A percentile compares a stretch with the other conserved stretches of the same genome.
Conservation (phyloP, 371 early-diverging fungal species). For the Thermomucor indicae-seudaticae region DNA sequence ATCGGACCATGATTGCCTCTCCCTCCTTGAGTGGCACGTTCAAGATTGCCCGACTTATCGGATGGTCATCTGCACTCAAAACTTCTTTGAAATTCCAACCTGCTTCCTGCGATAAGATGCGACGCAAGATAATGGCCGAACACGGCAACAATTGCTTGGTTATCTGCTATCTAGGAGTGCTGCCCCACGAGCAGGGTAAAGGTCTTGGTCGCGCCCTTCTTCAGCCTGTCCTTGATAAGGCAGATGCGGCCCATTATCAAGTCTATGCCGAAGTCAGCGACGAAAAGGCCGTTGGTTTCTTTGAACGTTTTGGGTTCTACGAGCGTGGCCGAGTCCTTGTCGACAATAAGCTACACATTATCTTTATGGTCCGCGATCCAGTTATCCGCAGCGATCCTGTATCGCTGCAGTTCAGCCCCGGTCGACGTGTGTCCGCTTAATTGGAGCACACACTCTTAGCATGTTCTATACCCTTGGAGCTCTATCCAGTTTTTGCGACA, state of each 20-base stretch:
- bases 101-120: slow-evolving; percentile 29
- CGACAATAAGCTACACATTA: slow-evolving; percentile 1
- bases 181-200: slow-evolving; percentile 33
- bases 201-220: slow-evolving; percentile 30
- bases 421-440: slow-evolving; percentile 21
- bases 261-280: slow-evolving; percentile 80
- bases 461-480: background rate
- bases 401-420: slow-evolving; percentile 26
- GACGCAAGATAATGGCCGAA: slow-evolving; percentile 17
- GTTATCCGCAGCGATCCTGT: slow-evolving; percentile 7
- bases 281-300: slow-evolving; percentile 75
- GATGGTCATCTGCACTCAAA: slow-evolving; percentile 26
- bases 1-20: slow-evolving; percentile 9
- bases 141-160: slow-evolving; percentile 13
- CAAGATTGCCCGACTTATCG: slow-evolving; percentile 19
- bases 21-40: slow-evolving; percentile 21
- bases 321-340: slow-evolving; percentile 14
- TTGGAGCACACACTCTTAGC: background rate
- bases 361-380: slow-evolving; percentile 30
- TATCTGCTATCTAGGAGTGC: slow-evolving; percentile 34
- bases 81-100: slow-evolving; percentile 28
- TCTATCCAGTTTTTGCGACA: too few species aligned
- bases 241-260: slow-evolving; percentile 86
- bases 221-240: slow-evolving; percentile 29
- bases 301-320: slow-evolving; percentile 32